A percentile compares a stretch with the other conserved stretches of the same genome.
Evolutionary conservation across 768 basidiomycete species (phyloP).

Genomic region (Rhodosporidiobolus sp.): DNA sequence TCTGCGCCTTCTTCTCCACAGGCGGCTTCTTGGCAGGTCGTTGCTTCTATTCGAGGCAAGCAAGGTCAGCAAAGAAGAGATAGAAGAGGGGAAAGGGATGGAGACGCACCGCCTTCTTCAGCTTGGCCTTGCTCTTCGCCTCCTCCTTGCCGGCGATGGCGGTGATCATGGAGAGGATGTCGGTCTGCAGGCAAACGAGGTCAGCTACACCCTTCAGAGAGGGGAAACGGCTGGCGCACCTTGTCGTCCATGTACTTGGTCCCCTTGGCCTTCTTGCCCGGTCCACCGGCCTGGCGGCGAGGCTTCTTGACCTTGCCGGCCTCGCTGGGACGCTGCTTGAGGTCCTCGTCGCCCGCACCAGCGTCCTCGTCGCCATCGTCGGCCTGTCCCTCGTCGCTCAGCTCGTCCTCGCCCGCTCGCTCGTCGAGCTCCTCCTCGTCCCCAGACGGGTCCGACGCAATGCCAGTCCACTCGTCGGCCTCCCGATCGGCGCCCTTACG

Average conservation of each 20-base stretch:
- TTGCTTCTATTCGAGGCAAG: neutral
- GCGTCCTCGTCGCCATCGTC: neutral
- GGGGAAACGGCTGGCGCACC: neutral
- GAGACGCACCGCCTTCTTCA: conserved; percentile 3
- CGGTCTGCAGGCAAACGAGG: neutral
- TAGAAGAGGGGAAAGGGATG: no score
- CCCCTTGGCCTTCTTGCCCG: conserved; percentile 25
- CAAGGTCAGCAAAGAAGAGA: neutral
- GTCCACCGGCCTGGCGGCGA: conserved; percentile 14
- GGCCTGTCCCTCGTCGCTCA: neutral
- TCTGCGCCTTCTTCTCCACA: neutral
- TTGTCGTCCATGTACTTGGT: conserved; percentile 32
- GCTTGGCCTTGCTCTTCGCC: conserved; percentile 6
- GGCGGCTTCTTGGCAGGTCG: neutral
- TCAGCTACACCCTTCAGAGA: neutral
- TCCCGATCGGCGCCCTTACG: neutral
- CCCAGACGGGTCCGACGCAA: neutral
- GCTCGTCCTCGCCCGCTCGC: neutral
- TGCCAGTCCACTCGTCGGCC: neutral
- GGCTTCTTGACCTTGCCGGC: conserved; percentile 1
- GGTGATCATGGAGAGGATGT: conserved; percentile 14
- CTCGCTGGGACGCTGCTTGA: neutral
- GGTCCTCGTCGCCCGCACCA: neutral
- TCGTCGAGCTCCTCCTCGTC: conserved; percentile 1
- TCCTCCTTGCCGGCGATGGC: conserved; percentile 16